Evolutionary conservation across 441 rosid genomes (phyloP), one percentile per base, ranked within the genome.

Genomic region (Cnidoscolus chayamansa): DNA sequence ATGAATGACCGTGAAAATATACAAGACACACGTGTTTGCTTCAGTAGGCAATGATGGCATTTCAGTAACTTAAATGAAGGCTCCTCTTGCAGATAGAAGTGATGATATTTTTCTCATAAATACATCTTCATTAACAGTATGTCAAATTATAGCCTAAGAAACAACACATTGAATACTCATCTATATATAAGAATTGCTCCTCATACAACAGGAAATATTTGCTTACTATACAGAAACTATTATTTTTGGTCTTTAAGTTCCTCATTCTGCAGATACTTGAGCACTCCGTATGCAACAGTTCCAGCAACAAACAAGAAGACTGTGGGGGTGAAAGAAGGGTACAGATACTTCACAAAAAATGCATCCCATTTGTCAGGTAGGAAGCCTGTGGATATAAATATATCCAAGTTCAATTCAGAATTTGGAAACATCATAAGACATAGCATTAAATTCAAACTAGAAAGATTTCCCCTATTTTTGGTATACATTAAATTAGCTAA

Each of bases 331-430:
- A 94, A 92, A 58, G 84, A 80, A 45, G 95, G 96, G 73, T 89
- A 91, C 63, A 91, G 82, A 79, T 89, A 94, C 90, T 90, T 94
- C 71, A 90, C 95, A 70, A 90, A 87, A 76, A 90, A 77, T 65
- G 81, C 88, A 76, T 94, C 97, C 88, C 89, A 82, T 63, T 89
- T 89, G 64, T 91, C 96, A 0, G 96, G 98, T 49, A 94, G 84
- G 81, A 94, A 90, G 5, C 96, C 96, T 91, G 87, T 78, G 71
- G 6, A 74, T 63, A 19, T 11, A 79, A 74, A 75, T 25, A 79
- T 45, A 40, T 40, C 45, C 48, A 12, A 65, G 74, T 74, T 65
- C 73, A 54, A 63, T 43, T 45, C 19, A 19, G 15, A 70, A 62
- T 37, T 40, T 54, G 35, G 40, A 56, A 37, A 68, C 67, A 73